phyloP scores from a whole-genome alignment of 768 basidiomycete genomes.

The Nidularia pulvinata region DNA sequence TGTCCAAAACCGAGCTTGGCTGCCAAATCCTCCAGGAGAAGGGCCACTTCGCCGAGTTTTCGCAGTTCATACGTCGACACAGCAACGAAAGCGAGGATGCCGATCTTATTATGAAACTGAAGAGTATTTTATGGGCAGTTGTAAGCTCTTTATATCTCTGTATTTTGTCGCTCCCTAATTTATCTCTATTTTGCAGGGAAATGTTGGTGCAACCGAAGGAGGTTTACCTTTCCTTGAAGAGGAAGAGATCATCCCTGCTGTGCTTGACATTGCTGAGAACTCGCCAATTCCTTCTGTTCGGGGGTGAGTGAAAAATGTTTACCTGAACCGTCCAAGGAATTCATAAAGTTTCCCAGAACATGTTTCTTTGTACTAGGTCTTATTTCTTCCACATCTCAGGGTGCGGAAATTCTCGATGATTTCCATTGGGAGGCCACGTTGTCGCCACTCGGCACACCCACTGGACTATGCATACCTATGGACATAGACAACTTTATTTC shows the following conservation, averaged over 20 bases:
- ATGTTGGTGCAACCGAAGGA: constrained; percentile 87
- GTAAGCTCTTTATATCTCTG: constrained; percentile 43
- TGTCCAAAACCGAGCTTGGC: constrained; percentile 95
- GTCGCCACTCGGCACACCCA: constrained; percentile 83
- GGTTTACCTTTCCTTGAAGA: constrained; percentile 96
- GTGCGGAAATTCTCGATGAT: constrained; percentile 92
- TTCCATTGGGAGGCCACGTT: constrained; percentile 92
- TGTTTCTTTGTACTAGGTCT: constrained; percentile 96
- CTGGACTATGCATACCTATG: constrained; percentile 89
- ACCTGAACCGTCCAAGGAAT: neutral
- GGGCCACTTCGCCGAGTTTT: constrained; percentile 90
- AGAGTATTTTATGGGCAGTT: constrained; percentile 96
- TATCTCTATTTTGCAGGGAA: constrained; percentile 58
- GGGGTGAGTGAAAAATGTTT: constrained; percentile 64
- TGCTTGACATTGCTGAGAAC: constrained; percentile 89
- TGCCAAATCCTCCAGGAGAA: constrained; percentile 90
- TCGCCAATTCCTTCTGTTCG: constrained; percentile 89
- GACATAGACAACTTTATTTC: constrained; percentile 80
- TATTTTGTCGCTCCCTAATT: neutral
- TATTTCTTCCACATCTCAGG: constrained; percentile 89
- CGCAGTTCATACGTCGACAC: constrained; percentile 87
- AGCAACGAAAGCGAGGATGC: constrained; percentile 82
- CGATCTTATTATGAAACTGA: constrained; percentile 85
- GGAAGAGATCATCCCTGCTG: constrained; percentile 88
- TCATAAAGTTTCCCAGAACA: constrained; percentile 53